Evolutionary conservation across 2,329 filamentous ascomycete genomes (phyloP).

Genomic region (Dactylellina haptotyla): DNA sequence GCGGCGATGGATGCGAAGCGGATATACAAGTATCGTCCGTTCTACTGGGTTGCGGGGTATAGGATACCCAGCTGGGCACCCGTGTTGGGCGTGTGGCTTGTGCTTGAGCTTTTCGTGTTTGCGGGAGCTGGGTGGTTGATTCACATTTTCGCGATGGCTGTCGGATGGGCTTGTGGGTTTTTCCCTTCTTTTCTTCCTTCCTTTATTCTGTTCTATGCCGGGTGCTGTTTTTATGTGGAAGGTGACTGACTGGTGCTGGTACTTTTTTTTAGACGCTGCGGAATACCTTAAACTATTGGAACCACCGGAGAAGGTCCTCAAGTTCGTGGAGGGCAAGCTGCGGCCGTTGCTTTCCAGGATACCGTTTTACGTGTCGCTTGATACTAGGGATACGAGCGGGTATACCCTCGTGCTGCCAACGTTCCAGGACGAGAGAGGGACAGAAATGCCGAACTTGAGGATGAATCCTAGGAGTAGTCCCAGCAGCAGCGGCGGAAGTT

Average conservation of each 20-base stretch:
- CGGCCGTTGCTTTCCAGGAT: constrained; percentile 68
- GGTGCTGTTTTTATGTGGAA: too few species aligned
- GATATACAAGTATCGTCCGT: constrained; percentile 82
- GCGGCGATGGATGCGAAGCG: constrained; percentile 86
- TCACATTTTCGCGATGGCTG: constrained; percentile 81
- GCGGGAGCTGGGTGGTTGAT: constrained; percentile 85
- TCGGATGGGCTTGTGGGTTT: constrained; percentile 84
- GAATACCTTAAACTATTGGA: constrained; percentile 90
- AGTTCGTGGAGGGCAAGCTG: constrained; percentile 88
- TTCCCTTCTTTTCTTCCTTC: neutral
- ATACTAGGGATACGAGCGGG: constrained; percentile 36
- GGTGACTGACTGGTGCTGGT: neutral
- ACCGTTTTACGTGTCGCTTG: constrained; percentile 44
- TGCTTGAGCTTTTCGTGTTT: constrained; percentile 79
- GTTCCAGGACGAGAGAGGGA: constrained; percentile 42
- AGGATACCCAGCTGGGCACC: constrained; percentile 93
- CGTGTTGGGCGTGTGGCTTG: constrained; percentile 73
- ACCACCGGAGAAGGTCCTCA: constrained; percentile 85
- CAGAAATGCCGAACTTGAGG: constrained; percentile 46
- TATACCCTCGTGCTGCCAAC: constrained; percentile 45
- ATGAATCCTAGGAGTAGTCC: constrained; percentile 50
- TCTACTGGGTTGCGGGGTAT: constrained; percentile 67
- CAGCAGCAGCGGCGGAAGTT: neutral
- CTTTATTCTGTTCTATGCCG: neutral
- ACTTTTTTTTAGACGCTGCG: constrained; percentile 72